A percentile compares a stretch with the other conserved stretches of the same genome.
phyloP scores from a whole-genome alignment of 2,329 filamentous ascomycete genomes.

The Thielaviopsis populi region DNA sequence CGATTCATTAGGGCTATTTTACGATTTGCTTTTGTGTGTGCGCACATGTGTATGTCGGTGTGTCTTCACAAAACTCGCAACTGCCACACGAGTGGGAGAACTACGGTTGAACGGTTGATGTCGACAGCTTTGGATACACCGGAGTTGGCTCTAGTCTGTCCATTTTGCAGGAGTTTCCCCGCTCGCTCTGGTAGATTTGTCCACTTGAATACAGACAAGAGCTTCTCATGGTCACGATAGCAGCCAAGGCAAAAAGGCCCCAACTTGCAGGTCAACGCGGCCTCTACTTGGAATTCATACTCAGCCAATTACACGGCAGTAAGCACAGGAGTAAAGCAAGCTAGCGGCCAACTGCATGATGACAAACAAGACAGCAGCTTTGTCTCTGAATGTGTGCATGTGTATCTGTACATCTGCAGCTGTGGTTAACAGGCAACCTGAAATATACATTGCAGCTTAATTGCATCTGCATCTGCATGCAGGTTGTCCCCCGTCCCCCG shows the following conservation, averaged over 20 bases:
- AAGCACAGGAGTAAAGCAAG: neutral
- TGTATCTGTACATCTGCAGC: neutral
- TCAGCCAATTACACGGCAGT: neutral
- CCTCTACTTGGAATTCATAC: neutral
- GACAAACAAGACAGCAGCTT: neutral
- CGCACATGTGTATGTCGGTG: too few species aligned
- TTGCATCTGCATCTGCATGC: neutral
- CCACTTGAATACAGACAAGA: neutral
- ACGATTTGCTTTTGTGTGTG: too few species aligned
- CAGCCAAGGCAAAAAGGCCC: neutral
- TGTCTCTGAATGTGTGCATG: too few species aligned
- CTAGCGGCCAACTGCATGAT: neutral
- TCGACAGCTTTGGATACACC: neutral
- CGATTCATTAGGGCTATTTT: too few species aligned
- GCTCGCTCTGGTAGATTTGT: neutral
- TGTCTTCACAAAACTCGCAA: too few species aligned
- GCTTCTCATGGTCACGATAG: neutral
- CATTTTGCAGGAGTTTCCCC: neutral
- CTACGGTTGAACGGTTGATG: too few species aligned
- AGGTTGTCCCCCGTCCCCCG: neutral
- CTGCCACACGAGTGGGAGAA: too few species aligned
- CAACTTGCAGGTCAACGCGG: neutral
- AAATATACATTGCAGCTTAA: conserved; percentile 1
- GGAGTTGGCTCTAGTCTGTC: neutral
- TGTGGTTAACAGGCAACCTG: neutral